Evolutionary conservation across 75 land plant species (phyloP), one percentile per base, ranked within the genome.

Genomic region (Adiantum capillusveneris): DNA sequence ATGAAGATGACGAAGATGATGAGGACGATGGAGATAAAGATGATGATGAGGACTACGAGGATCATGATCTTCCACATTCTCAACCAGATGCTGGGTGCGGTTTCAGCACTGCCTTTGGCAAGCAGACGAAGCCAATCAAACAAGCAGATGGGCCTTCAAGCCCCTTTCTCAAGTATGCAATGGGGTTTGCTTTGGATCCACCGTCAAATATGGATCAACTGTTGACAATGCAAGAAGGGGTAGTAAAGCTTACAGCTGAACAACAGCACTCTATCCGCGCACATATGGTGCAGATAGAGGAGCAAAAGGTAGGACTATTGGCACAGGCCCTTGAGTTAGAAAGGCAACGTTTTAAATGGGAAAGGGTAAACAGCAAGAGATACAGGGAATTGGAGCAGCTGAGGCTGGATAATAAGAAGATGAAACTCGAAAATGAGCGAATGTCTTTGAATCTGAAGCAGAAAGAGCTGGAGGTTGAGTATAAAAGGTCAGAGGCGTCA

Each of bases 311-410:
- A 1, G 44, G 52, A 9, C 59, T 65, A 27, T 70, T 64, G 41
- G 60, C 37, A 12, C 60, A 86, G 51, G 79, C 74, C 0, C 69
- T 86, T 24, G 85, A 86, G 66, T 43, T 86, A 25, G 85, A 82
- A 62, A 79, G 66, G 44, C 78, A 74, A 62, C 59, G 79, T 49
- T 62, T 82, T 29, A 79, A 82, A 58, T 86, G 90, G 90, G 45
- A 69, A 54, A 76, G 64, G 55, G 71, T 74, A 24, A 59, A 76
- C 34, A 29, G 65, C 50, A 86, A 86, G 76, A 86, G 79, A 56
- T 66, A 76, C 29, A 71, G 83, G 62, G 85, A 82, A 6, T 60
- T 86, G 71, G 83, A 86, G 50, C 78, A 60, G 48, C 42, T 62
- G 59, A 79, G 62, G 81, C 71, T 86, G 11, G 68, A 72, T 31